Percentiles rank a stretch among this genome's conserved stretches.
Conservation (phyloP, 1,284 basidiomycete genomes). For the Rhodotorula sp. region DNA sequence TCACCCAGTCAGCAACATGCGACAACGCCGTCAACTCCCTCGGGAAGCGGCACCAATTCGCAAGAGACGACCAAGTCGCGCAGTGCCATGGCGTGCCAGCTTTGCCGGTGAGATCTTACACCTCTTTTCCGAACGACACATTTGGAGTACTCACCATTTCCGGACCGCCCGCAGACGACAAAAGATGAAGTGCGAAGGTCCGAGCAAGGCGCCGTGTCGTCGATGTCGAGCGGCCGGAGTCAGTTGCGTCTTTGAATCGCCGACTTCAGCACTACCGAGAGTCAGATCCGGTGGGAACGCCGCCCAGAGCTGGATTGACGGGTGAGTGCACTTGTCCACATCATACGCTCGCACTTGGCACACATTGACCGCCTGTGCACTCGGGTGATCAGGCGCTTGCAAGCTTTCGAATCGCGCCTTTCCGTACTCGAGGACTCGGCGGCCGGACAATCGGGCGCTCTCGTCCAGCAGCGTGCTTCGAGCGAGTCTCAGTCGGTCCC, state of each 20-base stretch:
- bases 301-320: slow-evolving; percentile 26
- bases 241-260: slow-evolving; percentile 35
- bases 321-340: slow-evolving; percentile 1
- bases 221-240: slow-evolving; percentile 25
- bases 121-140: background rate
- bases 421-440: slow-evolving; percentile 21
- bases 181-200: slow-evolving; percentile 38
- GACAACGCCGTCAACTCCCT: background rate
- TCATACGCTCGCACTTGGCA: too few relatives aligned
- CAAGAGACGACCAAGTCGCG: slow-evolving; percentile 18
- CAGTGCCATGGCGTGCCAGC: slow-evolving; percentile 31
- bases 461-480: background rate
- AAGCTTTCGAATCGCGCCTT: slow-evolving; percentile 24
- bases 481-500: background rate
- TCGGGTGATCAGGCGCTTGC: slow-evolving; percentile 24
- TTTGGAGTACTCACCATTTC: background rate
- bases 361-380: background rate
- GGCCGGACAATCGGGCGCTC: background rate
- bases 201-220: slow-evolving; percentile 30
- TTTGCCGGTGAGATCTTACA: slow-evolving; percentile 20
- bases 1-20: background rate
- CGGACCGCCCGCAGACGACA: background rate
- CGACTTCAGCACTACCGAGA: slow-evolving; percentile 16
- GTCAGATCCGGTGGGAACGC: slow-evolving; percentile 4
- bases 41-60: background rate